These are phyloP conservation scores for Thraustochytrium striatum DNA, from an alignment of 352 stramenopile species.

Conservation along the genomic window DNA sequence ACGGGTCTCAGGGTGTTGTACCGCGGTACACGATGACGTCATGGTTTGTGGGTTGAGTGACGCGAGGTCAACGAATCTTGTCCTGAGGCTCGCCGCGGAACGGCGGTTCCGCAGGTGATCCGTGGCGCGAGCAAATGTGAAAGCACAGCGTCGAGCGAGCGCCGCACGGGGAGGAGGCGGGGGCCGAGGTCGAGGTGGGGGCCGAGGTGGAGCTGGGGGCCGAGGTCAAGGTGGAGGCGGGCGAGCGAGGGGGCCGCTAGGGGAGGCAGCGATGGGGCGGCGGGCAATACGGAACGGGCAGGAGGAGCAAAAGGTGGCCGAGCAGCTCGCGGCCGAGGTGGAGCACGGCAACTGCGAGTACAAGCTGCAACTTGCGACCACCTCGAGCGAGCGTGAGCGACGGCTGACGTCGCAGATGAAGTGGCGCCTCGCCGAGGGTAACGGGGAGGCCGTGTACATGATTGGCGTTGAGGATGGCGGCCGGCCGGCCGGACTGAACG, in stretches of 20 bases:
- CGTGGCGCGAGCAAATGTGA: too few species aligned
- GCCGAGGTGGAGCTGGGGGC: not conserved
- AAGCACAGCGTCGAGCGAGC: too few species aligned
- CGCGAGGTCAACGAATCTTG: too few species aligned
- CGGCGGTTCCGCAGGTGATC: too few species aligned
- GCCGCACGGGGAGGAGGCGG: not conserved
- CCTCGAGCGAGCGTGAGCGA: conserved; percentile 62
- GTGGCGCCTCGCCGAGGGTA: conserved; percentile 76
- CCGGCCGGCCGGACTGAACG: conserved; percentile 63
- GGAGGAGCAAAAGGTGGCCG: not conserved
- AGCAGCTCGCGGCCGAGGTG: conserved; percentile 57
- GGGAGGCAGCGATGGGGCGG: too few species aligned
- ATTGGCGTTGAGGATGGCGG: conserved; percentile 72
- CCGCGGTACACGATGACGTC: too few species aligned
- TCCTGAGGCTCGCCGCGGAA: too few species aligned
- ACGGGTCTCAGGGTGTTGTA: too few species aligned
- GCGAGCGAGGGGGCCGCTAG: too few species aligned
- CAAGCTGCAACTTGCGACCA: conserved; percentile 73
- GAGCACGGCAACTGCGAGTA: conserved; percentile 80
- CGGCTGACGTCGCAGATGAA: conserved; percentile 77
- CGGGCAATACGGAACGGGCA: too few species aligned
- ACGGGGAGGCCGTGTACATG: conserved; percentile 71
- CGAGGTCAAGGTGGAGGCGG: not conserved
- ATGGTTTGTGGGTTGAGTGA: too few species aligned
- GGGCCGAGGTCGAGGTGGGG: not conserved